phyloP scores from a whole-genome alignment of 768 basidiomycete species.

The Mycena galericulata region DNA sequence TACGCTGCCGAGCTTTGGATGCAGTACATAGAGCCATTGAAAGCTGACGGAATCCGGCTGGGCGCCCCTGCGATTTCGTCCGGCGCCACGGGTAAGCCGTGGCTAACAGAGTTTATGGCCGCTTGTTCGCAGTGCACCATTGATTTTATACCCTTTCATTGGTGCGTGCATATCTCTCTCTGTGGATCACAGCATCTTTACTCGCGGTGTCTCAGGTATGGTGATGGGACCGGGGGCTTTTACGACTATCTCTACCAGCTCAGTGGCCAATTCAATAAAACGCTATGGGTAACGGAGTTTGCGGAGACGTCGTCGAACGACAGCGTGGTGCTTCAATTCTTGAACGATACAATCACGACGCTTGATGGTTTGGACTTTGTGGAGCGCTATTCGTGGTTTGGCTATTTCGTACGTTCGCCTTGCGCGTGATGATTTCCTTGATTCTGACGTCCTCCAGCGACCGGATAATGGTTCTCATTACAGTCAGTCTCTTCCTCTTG shows the following conservation, averaged over 20 bases:
- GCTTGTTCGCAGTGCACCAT: conserved; percentile 64
- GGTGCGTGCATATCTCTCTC: conserved; percentile 47
- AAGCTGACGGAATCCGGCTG: conserved; percentile 58
- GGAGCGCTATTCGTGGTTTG: conserved; percentile 77
- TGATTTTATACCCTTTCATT: conserved; percentile 64
- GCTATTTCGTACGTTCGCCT: conserved; percentile 55
- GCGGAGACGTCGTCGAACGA: conserved; percentile 64
- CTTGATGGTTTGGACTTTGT: conserved; percentile 68
- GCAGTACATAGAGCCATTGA: conserved; percentile 67
- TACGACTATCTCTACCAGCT: conserved; percentile 66
- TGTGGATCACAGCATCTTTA: conserved; percentile 48
- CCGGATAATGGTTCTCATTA: conserved; percentile 53
- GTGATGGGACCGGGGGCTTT: conserved; percentile 65
- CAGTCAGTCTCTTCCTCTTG: conserved; percentile 47
- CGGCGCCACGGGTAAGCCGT: conserved; percentile 62
- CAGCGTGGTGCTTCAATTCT: conserved; percentile 61
- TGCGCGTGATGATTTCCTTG: no score
- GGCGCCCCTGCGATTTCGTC: conserved; percentile 71
- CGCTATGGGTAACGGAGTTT: conserved; percentile 77
- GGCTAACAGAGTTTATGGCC: conserved; percentile 65
- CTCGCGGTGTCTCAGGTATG: conserved; percentile 59
- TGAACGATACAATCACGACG: conserved; percentile 68
- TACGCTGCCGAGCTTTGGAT: conserved; percentile 69
- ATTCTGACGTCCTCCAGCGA: conserved; percentile 49
- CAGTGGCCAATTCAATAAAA: conserved; percentile 59